Evolutionary conservation across 306 rosid species (phyloP), one percentile per base, ranked within the genome.

Genomic region (Corylus americana): DNA sequence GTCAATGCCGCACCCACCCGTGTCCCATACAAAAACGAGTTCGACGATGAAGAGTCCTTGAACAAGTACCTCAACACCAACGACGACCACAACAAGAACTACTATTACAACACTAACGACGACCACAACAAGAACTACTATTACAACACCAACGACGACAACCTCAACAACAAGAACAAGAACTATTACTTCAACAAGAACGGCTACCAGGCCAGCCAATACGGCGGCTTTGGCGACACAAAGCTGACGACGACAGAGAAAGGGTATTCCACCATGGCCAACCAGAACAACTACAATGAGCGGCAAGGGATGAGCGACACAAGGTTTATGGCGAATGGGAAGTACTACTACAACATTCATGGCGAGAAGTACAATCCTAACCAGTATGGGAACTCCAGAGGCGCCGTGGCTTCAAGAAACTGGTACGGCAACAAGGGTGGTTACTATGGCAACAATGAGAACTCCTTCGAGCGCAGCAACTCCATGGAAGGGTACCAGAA

Each of bases 231-330:
- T 17, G 77, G 76, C 16, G 80, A 73, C 77, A 31, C 86, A 17
- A 83, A 77, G 84, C 75, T 73, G 22, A 22, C 22, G 22, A 39
- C 87, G 12, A 86, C 35, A 31, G 35, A 77, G 72, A 80, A 58
- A 55, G 82, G 78, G 54, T 85, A 80, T 88, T 83, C 83, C 70
- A 74, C 89, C 64, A 2, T 55, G 81, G 82, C 17, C 48, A 81
- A 86, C 44, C 82, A 78, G 77, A 20, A 76, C 87, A 35, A 55
- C 72, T 69, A 76, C 66, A 59, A 77, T 51, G 92, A 83, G 87
- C 87, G 66, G 81, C 92, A 86, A 76, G 98, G 98, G 18, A 91
- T 94, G 97, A 94, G 97, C 79, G 97, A 94, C 87, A 90, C 98
- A 3, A 91, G 97, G 87, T 94, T 80, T 75, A 2, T 91, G 91